A percentile compares a stretch with the other conserved stretches of the same genome.
Evolutionary conservation across 495 filamentous ascomycete species (phyloP).

Genomic region (Tuber melanosporum): DNA sequence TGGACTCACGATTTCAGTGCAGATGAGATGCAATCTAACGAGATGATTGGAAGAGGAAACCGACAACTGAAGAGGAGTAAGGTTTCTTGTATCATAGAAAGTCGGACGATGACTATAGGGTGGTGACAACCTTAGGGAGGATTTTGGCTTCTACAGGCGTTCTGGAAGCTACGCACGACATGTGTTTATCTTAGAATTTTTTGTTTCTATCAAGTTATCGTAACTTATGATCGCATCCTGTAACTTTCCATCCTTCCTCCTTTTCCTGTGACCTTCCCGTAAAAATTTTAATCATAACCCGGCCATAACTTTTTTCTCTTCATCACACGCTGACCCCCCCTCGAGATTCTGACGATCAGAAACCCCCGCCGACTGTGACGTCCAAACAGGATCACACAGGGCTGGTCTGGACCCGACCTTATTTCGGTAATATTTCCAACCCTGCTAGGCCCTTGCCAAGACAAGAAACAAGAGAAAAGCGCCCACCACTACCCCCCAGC

Average conservation of each 20-base stretch:
- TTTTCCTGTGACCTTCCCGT: background rate
- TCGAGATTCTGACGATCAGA: background rate
- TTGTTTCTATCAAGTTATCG: background rate
- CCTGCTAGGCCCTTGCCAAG: background rate
- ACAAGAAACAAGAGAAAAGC: constrained; percentile 1
- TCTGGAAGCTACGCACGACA: constrained; percentile 2
- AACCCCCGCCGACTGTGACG: background rate
- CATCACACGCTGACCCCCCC: background rate
- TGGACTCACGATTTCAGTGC: background rate
- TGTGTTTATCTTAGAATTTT: constrained; percentile 1
- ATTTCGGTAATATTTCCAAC: constrained; percentile 1
- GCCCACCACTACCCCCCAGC: background rate
- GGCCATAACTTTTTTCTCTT: background rate
- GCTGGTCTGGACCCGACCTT: background rate
- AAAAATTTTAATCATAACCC: background rate
- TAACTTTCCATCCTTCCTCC: background rate
- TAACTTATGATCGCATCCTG: background rate
- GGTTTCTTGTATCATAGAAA: background rate
- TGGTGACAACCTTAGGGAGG: background rate
- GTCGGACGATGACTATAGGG: background rate
- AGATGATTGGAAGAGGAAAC: background rate
- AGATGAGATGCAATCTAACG: background rate
- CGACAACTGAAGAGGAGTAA: background rate
- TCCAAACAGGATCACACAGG: background rate
- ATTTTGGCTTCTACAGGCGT: background rate